These are phyloP conservation scores for Aspergillus pseudoviridinutans DNA, from an alignment of 2,329 filamentous ascomycete genomes.

Conservation along the genomic window DNA sequence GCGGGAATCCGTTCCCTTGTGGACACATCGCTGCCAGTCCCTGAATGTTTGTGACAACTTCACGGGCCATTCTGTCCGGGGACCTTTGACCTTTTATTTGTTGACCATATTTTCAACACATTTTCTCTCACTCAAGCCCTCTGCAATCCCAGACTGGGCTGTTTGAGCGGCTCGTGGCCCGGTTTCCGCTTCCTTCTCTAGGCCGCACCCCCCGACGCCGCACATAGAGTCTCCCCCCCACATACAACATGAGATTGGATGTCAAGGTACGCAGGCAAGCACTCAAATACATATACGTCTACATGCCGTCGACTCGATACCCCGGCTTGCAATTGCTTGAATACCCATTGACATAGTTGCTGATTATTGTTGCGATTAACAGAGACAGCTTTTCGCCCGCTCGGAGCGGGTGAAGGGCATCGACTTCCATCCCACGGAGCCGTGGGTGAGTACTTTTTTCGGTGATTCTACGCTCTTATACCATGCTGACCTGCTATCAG, in stretches of 20 bases:
- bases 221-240: conserved; percentile 30
- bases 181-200: conserved; percentile 25
- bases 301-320: neutral
- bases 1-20: conserved; percentile 30
- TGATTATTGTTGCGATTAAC: conserved; percentile 35
- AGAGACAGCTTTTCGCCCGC: conserved; percentile 80
- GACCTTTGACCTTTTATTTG: conserved; percentile 11
- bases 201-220: conserved; percentile 29
- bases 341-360: conserved; percentile 19
- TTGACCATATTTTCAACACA: conserved; percentile 1
- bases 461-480: neutral
- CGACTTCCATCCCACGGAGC: conserved; percentile 94
- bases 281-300: neutral
- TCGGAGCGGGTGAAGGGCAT: conserved; percentile 96
- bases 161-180: conserved; percentile 32
- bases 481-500: conserved; percentile 34
- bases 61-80: conserved; percentile 16
- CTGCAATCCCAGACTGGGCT: conserved; percentile 23
- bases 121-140: conserved; percentile 6
- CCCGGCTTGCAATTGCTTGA: neutral
- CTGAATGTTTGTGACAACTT: conserved; percentile 11
- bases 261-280: conserved; percentile 49
- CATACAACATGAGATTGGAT: conserved; percentile 54
- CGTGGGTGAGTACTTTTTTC: conserved; percentile 64
- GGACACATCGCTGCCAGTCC: conserved; percentile 29